phyloP scores from a whole-genome alignment of 176 grass and related monocot genomes.

The Neostapfia colusana region DNA sequence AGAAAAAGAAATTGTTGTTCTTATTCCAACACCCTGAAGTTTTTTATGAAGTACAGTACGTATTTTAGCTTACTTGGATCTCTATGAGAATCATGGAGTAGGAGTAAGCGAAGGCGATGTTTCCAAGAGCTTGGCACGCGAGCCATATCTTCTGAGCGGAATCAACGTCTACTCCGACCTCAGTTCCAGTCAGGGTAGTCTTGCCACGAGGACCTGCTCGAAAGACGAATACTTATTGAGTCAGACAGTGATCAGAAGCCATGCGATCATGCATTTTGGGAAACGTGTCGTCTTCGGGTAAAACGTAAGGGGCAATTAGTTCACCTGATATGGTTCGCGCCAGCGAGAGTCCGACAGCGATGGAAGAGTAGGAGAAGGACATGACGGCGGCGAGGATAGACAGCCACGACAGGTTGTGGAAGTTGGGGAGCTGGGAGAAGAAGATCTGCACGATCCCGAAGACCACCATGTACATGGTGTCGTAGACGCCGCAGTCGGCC shows the following conservation, averaged over 20 bases:
- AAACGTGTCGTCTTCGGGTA: background rate
- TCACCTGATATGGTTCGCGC: constrained; percentile 56
- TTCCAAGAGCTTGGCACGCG: constrained; percentile 70
- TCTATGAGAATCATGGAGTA: constrained; percentile 94
- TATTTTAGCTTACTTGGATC: constrained; percentile 79
- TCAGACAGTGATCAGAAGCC: background rate
- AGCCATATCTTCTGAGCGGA: constrained; percentile 80
- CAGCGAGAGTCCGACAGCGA: constrained; percentile 69
- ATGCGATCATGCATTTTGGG: background rate
- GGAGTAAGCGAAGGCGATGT: constrained; percentile 90
- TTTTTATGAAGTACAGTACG: background rate
- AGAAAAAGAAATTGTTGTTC: too few relatives aligned
- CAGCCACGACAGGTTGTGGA: constrained; percentile 69
- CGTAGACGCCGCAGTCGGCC: constrained; percentile 57
- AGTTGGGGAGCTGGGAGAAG: constrained; percentile 76
- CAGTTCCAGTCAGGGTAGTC: constrained; percentile 60
- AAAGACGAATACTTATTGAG: background rate
- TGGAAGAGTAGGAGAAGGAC: constrained; percentile 78
- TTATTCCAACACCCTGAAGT: background rate
- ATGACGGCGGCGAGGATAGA: constrained; percentile 80
- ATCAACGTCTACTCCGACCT: constrained; percentile 68
- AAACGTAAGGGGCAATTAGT: too few relatives aligned
- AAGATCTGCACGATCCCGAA: constrained; percentile 81
- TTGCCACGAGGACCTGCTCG: constrained; percentile 52
- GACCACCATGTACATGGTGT: constrained; percentile 70